Evolutionary conservation across 768 basidiomycete genomes (phyloP).

Genomic region (Neoboletus subvelutipes): DNA sequence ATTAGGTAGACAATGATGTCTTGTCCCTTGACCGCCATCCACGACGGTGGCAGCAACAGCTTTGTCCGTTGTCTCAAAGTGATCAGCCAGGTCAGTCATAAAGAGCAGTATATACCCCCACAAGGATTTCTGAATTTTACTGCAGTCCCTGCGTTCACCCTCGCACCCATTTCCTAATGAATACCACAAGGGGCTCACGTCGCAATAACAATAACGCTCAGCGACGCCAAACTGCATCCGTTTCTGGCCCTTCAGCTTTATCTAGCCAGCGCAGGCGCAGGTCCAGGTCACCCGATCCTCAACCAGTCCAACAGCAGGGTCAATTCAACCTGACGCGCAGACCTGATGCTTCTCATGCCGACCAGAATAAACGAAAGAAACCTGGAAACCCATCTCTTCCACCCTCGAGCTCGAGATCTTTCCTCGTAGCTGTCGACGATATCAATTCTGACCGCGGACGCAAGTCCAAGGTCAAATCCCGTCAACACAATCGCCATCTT

Average conservation of each 20-base stretch:
- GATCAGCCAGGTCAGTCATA: constrained; percentile 9
- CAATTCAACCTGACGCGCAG: constrained; percentile 12
- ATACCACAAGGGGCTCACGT: constrained; percentile 25
- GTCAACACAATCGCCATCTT: constrained; percentile 25
- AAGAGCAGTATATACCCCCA: not conserved
- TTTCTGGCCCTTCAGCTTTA: constrained; percentile 17
- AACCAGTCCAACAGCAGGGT: constrained; percentile 17
- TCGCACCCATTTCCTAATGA: constrained; percentile 17
- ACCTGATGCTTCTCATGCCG: constrained; percentile 22
- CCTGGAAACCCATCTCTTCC: constrained; percentile 12
- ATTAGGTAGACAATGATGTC: constrained; percentile 9
- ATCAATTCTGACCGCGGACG: constrained; percentile 31
- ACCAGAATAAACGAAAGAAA: constrained; percentile 34
- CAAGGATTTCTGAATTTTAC: not conserved
- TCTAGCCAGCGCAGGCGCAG: constrained; percentile 30
- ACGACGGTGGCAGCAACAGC: constrained; percentile 6
- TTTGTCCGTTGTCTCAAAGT: not conserved
- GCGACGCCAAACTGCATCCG: constrained; percentile 21
- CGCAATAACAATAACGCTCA: constrained; percentile 27
- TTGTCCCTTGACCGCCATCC: constrained; percentile 8
- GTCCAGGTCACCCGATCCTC: constrained; percentile 37
- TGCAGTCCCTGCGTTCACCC: not conserved
- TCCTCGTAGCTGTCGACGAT: constrained; percentile 31
- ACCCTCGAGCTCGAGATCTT: constrained; percentile 22
- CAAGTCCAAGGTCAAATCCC: constrained; percentile 30